phyloP scores from a whole-genome alignment of 805 yeast species.

The Spathaspora hagerdaliae region DNA sequence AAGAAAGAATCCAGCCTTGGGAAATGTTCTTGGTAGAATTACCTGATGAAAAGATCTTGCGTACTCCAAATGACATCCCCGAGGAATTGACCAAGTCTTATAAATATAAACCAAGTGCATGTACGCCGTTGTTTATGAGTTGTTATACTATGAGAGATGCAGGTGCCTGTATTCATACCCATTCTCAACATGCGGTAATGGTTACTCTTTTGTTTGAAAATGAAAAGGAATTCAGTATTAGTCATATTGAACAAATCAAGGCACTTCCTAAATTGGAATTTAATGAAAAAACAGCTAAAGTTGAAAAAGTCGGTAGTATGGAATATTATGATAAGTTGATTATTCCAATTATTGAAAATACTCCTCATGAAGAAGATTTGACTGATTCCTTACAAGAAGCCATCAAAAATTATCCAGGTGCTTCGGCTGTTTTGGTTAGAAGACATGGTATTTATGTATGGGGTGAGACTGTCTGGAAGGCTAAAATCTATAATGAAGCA shows the following conservation, averaged over 20 bases:
- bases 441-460: conserved; percentile 96
- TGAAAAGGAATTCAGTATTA: conserved; percentile 64
- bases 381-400: conserved; percentile 62
- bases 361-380: conserved; percentile 83
- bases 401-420: conserved; percentile 63
- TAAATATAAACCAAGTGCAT: conserved; percentile 81
- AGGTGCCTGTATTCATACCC: conserved; percentile 94
- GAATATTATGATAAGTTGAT: conserved; percentile 69
- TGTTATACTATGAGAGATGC: conserved; percentile 66
- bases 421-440: conserved; percentile 85
- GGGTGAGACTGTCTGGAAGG: conserved; percentile 92
- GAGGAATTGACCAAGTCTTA: conserved; percentile 32
- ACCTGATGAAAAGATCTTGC: conserved; percentile 47
- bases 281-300: conserved; percentile 28
- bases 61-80: conserved; percentile 52
- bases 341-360: conserved; percentile 89
- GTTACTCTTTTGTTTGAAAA: conserved; percentile 62
- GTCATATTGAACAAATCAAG: conserved; percentile 86
- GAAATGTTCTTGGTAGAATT: conserved; percentile 75
- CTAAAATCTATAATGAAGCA: conserved; percentile 90
- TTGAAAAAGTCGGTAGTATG: conserved; percentile 63
- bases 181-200: conserved; percentile 85
- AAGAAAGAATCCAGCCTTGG: conserved; percentile 77
- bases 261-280: conserved; percentile 64
- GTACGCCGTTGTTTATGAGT: conserved; percentile 83